A percentile compares a stretch with the other conserved stretches of the same genome.
Conservation (phyloP, 1,284 basidiomycete species). For the Xerocomus nothofagi region DNA sequence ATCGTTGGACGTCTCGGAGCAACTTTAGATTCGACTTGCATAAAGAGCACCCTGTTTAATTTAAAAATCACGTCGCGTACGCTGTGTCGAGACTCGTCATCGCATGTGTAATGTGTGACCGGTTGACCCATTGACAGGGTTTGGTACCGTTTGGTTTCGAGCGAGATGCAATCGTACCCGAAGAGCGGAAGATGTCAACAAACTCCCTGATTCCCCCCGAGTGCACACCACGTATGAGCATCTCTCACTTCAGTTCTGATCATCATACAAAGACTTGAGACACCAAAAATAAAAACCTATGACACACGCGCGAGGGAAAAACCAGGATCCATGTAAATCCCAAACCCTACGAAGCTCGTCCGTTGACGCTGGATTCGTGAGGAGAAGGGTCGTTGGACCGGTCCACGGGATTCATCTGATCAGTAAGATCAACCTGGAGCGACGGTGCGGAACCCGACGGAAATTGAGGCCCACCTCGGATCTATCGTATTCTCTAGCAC, state of each 20-base stretch:
- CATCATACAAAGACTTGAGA: constrained; percentile 4
- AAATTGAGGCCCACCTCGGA: constrained; percentile 12
- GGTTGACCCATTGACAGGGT: no score
- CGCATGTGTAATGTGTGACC: no score
- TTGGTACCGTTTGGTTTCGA: no score
- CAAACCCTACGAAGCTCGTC: constrained; percentile 23
- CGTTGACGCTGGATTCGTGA: constrained; percentile 27
- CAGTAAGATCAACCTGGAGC: neutral
- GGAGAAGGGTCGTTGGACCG: constrained; percentile 24
- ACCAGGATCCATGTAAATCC: neutral
- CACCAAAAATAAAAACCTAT: neutral
- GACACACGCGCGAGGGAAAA: neutral
- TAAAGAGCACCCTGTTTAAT: neutral
- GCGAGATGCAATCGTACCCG: neutral
- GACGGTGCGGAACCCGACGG: neutral
- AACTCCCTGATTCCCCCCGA: neutral
- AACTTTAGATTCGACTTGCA: constrained; percentile 1
- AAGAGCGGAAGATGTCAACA: neutral
- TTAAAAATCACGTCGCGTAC: neutral
- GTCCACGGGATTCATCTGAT: constrained; percentile 16
- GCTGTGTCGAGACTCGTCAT: neutral
- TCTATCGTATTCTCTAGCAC: constrained; percentile 29
- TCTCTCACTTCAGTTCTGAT: neutral
- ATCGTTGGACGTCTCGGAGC: constrained; percentile 20
- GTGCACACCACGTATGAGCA: neutral